These are phyloP conservation scores for Erythrophleum fordii DNA, from an alignment of 306 rosid species.

Conservation along the genomic window DNA sequence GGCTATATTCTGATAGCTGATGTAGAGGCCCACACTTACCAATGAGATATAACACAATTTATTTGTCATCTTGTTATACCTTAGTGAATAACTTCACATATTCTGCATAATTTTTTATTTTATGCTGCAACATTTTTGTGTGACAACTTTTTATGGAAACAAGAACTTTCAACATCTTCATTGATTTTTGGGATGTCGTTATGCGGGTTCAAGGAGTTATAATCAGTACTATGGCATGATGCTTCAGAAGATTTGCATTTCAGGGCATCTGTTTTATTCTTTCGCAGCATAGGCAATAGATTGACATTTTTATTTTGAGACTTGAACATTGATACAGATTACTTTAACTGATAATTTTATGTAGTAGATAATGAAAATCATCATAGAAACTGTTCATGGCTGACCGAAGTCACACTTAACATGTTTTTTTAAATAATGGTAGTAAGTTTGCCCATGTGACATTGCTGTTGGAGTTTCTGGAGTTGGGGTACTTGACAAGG, in stretches of 20 bases:
- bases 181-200: conserved; percentile 9
- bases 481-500: neutral
- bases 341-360: conserved; percentile 20
- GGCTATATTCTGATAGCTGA: conserved; percentile 9
- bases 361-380: neutral
- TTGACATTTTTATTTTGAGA: conserved; percentile 12
- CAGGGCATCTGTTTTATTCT: neutral
- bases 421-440: neutral
- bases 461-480: neutral
- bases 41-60: conserved; percentile 22
- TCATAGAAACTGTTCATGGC: neutral
- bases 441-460: conserved; percentile 17
- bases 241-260: conserved; percentile 15
- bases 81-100: neutral
- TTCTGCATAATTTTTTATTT: neutral
- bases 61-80: conserved; percentile 18
- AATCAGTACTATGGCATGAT: conserved; percentile 12
- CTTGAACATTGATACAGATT: conserved; percentile 10
- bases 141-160: conserved; percentile 7
- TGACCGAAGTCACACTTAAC: neutral
- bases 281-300: conserved; percentile 12
- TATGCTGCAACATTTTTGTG: conserved; percentile 12
- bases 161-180: conserved; percentile 7
- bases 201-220: neutral
- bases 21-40: conserved; percentile 20